phyloP scores from a whole-genome alignment of 78 protist species.

The Capsaspora owczarzaki region DNA sequence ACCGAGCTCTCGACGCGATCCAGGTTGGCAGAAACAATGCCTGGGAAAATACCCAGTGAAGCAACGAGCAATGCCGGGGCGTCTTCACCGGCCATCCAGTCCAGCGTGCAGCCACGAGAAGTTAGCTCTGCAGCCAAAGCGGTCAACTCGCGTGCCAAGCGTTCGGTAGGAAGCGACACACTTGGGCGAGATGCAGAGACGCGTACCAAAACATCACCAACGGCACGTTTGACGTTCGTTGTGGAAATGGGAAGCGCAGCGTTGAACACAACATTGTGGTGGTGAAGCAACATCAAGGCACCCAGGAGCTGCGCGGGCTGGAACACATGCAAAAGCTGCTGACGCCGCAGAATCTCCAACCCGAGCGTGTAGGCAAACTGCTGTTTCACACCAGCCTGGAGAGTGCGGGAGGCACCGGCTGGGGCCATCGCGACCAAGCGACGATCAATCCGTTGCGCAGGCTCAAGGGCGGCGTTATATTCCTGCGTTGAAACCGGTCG shows the following conservation, averaged over 20 bases:
- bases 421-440: neutral
- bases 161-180: neutral
- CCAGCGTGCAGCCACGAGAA: neutral
- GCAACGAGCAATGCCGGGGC: neutral
- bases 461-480: too few species aligned
- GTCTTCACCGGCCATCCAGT: neutral
- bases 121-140: neutral
- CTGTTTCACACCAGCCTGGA: neutral
- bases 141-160: neutral
- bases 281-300: neutral
- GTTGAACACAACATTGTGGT: too few species aligned
- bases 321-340: neutral
- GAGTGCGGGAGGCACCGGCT: neutral
- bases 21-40: neutral
- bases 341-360: neutral
- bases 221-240: too few species aligned
- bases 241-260: too few species aligned
- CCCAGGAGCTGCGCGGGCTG: neutral
- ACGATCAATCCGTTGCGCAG: neutral
- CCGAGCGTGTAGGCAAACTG: neutral
- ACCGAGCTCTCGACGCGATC: neutral
- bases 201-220: too few species aligned
- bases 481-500: neutral
- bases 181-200: neutral
- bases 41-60: neutral